Conservation (phyloP, 202 grass and related monocot species). For the Hordeum pubiflorum region DNA sequence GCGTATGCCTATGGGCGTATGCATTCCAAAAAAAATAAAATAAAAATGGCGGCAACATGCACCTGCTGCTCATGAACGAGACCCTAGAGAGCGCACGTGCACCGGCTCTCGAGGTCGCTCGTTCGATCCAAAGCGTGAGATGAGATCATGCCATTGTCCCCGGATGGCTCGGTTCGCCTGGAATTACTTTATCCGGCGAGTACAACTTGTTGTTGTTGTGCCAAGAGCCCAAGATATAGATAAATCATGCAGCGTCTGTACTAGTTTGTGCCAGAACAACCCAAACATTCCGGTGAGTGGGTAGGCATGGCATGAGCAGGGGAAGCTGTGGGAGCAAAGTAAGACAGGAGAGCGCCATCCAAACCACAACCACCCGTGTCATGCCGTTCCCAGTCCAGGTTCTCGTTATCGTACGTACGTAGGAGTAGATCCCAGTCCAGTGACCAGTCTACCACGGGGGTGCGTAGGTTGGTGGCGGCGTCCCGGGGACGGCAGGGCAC, state of each 20-base stretch:
- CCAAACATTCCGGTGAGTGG: not conserved
- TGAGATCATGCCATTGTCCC: not conserved
- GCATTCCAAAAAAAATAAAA: no score
- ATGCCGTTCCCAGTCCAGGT: not conserved
- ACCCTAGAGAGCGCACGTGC: slow-evolving; percentile 33
- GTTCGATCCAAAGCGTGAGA: not conserved
- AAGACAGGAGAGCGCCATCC: not conserved
- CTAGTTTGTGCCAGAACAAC: not conserved
- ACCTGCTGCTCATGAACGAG: not conserved
- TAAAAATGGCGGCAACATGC: slow-evolving; percentile 40
- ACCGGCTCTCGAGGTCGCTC: not conserved
- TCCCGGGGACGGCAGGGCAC: slow-evolving; percentile 13
- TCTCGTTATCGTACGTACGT: not conserved
- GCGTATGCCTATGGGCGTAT: no score
- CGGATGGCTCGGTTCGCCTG: not conserved
- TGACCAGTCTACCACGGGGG: not conserved
- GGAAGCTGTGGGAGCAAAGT: not conserved
- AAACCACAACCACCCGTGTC: not conserved
- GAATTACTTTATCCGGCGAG: not conserved
- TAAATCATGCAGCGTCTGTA: not conserved
- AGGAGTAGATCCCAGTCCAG: not conserved
- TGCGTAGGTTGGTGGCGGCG: not conserved
- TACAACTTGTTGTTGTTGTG: not conserved
- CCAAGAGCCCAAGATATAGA: no score
- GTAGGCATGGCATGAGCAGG: not conserved